Conservation (phyloP, 169 alveolate species). For the Plasmodium vivax region DNA sequence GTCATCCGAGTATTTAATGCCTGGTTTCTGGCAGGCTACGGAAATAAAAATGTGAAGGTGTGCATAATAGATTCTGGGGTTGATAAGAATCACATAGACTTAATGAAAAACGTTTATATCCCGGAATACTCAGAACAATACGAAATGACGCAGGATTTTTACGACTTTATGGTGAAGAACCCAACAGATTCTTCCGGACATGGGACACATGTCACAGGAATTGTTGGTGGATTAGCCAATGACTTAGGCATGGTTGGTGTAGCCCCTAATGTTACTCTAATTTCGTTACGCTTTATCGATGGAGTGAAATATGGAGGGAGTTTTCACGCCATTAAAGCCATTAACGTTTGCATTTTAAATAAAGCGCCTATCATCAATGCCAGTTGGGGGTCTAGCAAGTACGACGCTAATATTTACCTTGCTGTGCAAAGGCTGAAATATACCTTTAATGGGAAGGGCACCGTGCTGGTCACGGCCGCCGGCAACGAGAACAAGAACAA, state of each 20-base stretch:
- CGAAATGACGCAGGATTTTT: constrained; percentile 61
- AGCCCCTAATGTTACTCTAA: constrained; percentile 48
- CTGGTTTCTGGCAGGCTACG: constrained; percentile 72
- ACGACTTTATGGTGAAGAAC: constrained; percentile 62
- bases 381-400: constrained; percentile 70
- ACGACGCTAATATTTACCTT: constrained; percentile 17
- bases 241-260: constrained; percentile 73
- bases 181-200: constrained; percentile 88
- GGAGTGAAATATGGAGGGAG: constrained; percentile 66
- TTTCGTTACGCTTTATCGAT: constrained; percentile 69
- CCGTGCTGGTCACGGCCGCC: constrained; percentile 38
- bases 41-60: constrained; percentile 71
- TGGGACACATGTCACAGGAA: constrained; percentile 89
- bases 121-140: constrained; percentile 78
- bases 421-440: constrained; percentile 51
- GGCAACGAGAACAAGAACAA: constrained; percentile 56
- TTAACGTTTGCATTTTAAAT: constrained; percentile 63
- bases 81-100: constrained; percentile 86
- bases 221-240: constrained; percentile 71
- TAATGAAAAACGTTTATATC: constrained; percentile 83
- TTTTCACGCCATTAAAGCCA: constrained; percentile 61
- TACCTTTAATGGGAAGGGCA: constrained; percentile 63
- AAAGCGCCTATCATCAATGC: constrained; percentile 66
- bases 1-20: constrained; percentile 63
- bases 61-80: constrained; percentile 91